A percentile compares a stretch with the other conserved stretches of the same genome.
Conservation (phyloP, 1,284 basidiomycete genomes). For the Sporisorium iseilematis-ciliati region DNA sequence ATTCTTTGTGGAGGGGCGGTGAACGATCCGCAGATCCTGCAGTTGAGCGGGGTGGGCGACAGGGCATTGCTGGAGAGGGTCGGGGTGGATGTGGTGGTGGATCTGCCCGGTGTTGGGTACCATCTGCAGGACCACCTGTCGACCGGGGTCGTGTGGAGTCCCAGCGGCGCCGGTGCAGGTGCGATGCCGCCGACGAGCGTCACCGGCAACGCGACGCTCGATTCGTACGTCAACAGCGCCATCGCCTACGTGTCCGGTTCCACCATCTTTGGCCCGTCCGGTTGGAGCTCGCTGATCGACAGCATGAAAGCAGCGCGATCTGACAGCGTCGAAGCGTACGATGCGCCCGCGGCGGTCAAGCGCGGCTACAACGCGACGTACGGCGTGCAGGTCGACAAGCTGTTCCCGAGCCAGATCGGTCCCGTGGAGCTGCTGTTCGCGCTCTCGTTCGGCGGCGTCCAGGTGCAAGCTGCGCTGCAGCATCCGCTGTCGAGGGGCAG, state of each 20-base stretch:
- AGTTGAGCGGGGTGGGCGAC: conserved; percentile 72
- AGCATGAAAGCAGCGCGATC: conserved; percentile 19
- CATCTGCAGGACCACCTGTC: conserved; percentile 71
- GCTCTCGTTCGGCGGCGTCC: conserved; percentile 45
- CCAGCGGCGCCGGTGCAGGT: too few relatives aligned
- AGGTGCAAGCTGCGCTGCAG: conserved; percentile 78
- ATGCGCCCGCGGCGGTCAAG: conserved; percentile 74
- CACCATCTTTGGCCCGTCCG: conserved; percentile 71
- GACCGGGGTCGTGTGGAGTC: conserved; percentile 22
- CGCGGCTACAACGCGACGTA: conserved; percentile 78
- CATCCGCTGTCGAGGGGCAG: conserved; percentile 74
- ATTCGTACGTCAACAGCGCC: conserved; percentile 78
- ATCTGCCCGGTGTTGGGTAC: conserved; percentile 69
- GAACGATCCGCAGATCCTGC: conserved; percentile 71
- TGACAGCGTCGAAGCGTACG: conserved; percentile 71
- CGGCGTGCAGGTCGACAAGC: conserved; percentile 72
- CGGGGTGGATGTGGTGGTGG: conserved; percentile 56
- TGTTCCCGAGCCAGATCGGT: conserved; percentile 64
- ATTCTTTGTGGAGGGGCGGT: conserved; percentile 71
- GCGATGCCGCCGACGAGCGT: conserved; percentile 55
- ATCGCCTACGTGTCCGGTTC: conserved; percentile 77
- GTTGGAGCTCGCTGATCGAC: conserved; percentile 34
- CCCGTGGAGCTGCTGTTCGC: conserved; percentile 59
- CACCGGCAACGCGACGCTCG: conserved; percentile 71
- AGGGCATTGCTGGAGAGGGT: conserved; percentile 74